These are phyloP conservation scores for Euphrasia arctica DNA, from an alignment of 305 asterid genomes.

Conservation along the genomic window DNA sequence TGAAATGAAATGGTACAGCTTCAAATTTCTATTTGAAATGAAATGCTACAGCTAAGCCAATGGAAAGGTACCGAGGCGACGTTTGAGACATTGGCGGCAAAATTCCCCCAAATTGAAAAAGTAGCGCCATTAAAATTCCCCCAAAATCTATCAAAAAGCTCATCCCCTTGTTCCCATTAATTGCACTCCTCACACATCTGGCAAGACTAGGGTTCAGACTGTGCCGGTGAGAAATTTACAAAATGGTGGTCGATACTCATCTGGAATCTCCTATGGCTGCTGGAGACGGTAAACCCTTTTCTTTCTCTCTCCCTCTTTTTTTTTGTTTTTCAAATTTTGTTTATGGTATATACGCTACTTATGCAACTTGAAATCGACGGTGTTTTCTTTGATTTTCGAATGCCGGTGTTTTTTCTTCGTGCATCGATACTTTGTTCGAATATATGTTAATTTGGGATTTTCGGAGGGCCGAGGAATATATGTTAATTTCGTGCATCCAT, in stretches of 20 bases:
- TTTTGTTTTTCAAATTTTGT: neutral
- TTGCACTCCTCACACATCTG: neutral
- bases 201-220: slow-evolving; percentile 25
- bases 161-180: slow-evolving; percentile 11
- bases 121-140: slow-evolving; percentile 18
- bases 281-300: slow-evolving; percentile 24
- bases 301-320: neutral
- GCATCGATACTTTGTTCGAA: neutral
- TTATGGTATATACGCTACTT: no score
- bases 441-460: neutral
- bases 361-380: neutral
- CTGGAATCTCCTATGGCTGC: slow-evolving; percentile 18
- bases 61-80: neutral
- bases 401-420: slow-evolving; percentile 11
- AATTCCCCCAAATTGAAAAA: slow-evolving; percentile 11
- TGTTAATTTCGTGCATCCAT: no score
- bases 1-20: no score
- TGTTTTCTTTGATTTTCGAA: slow-evolving; percentile 4
- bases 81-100: slow-evolving; percentile 11
- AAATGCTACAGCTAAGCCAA: no score
- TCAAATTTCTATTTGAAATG: no score
- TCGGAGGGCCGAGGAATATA: no score
- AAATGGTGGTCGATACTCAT: slow-evolving; percentile 29
- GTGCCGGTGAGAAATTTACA: neutral
- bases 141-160: slow-evolving; percentile 10